Conservation (phyloP, 2,329 filamentous ascomycete genomes). For the Colletotrichum sp. region DNA sequence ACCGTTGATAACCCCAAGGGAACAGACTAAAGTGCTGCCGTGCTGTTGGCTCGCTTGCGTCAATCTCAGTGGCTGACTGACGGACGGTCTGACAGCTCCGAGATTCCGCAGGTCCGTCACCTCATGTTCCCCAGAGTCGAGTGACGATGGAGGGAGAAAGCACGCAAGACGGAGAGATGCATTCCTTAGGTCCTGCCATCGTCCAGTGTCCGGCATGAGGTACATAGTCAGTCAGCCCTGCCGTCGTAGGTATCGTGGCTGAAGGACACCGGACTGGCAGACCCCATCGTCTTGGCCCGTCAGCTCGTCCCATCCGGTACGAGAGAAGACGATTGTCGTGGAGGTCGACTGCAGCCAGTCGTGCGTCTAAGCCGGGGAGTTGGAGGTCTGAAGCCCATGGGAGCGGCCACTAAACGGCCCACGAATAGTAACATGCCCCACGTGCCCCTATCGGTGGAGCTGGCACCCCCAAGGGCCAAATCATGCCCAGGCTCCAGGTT, state of each 20-base stretch:
- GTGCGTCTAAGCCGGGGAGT: background rate
- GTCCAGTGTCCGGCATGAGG: background rate
- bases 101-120: background rate
- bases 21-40: background rate
- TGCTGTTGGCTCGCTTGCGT: constrained; percentile 1
- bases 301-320: constrained; percentile 1
- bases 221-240: background rate
- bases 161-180: background rate
- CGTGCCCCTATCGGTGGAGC: constrained; percentile 7
- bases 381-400: background rate
- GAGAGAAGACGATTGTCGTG: background rate
- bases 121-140: background rate
- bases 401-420: constrained; percentile 1
- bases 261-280: background rate
- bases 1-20: background rate
- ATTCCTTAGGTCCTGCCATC: background rate
- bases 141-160: background rate
- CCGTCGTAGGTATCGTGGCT: constrained; percentile 13
- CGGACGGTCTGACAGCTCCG: background rate
- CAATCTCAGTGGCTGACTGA: constrained; percentile 3
- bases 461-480: background rate
- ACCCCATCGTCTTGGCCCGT: background rate
- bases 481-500: background rate
- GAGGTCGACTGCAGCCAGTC: background rate
- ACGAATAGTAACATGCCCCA: constrained; percentile 22